Evolutionary conservation across 108 stramenopile species (phyloP), one percentile per base, ranked within the genome.

Genomic region (Ochromonas danica): DNA sequence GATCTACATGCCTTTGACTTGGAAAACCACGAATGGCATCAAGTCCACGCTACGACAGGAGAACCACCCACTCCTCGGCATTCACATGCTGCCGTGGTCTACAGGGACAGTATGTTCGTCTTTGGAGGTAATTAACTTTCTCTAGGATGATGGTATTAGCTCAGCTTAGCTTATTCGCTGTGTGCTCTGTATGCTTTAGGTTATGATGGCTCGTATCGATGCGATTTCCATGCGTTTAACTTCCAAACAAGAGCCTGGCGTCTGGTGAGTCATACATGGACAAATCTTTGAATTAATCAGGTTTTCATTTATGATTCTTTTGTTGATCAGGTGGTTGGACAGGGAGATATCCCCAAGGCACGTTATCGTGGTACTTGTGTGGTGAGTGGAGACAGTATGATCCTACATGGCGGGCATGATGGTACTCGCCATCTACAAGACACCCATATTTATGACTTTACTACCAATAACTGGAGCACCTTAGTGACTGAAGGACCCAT

Each of bases 351-450:
- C 3, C 96, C 95, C 6, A 83, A 94, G 39, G 93, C 97, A 0
- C 91, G 97, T 43, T 98, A 98, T 86, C 89, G 97, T n/a, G 92
- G 93, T 25, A 95, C 97, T 0, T 90, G 91, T 39, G 81, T 79
- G 75, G 82, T 83, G 10, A 71, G 82, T 30, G 71, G 60, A 79
- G 60, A 75, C 38, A 42, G 10, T 10, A 82, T 82, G 31, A 43
- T 79, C 1, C 78, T 82, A 39, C 75, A 75, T 67, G 81, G 81
- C 38, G 81, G 81, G 0, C 97, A 98, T 84, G 97, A 98, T 81
- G 97, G 97, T 2, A 95, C 93, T 0, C 75, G 96, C 36, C 97
- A 98, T 86, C 83, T 98, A 67, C 89, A 91, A 28, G 97, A 98
- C 83, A 92, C 94, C 0, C 92, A 95, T 81, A 81, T 93, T 17